Evolutionary conservation across 495 filamentous ascomycete species (phyloP), one percentile per base, ranked within the genome.

Genomic region (Lasiosphaeria miniovina): DNA sequence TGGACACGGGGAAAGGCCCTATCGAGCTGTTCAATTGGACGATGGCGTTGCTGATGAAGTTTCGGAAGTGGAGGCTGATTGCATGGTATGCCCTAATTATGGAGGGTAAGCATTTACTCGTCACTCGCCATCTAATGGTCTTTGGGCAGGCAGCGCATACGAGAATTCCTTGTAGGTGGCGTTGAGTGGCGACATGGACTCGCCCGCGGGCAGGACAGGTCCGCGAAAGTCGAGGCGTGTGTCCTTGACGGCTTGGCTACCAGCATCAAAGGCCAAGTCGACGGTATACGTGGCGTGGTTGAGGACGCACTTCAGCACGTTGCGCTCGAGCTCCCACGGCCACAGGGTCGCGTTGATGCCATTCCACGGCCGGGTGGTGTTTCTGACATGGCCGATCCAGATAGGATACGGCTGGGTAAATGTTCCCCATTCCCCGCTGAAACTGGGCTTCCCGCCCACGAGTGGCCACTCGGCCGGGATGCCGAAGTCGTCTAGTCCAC

Each of bases 301-400:
- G 11, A 59, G 15, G 6, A 15, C 32, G 57, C 57, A 59, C 57
- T 46, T 40, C 14, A 59, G 35, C 33, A 59, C 32, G 35, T 53
- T 52, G n/a, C 15, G 48, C 35, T 59, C 46, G 6, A 59, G 57
- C 36, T 59, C 57, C 6, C 6, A 59, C 36, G 57, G 57, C 57
- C 49, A 59, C 32, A 59, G 49, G 15, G 48, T 59, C 35, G 34
- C 11, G 49, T 59, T 59, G 34, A 11, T 24, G 11, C 48, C 57
- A 12, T 31, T n/a, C 33, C 35, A 52, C 4, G 57, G 57, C 12
- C 49, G 5, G 6, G 49, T 59, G 3, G 49, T 59, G 40, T 52
- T 59, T 0, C 35, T 15, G 12, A 59, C 48, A 41, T 59, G 53
- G 8, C 57, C 57, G 15, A 59, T 45, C 57, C 57, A 59, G 15